Evolutionary conservation across 306 rosid species (phyloP), one percentile per base, ranked within the genome.

Genomic region (Cucumis cinereus): DNA sequence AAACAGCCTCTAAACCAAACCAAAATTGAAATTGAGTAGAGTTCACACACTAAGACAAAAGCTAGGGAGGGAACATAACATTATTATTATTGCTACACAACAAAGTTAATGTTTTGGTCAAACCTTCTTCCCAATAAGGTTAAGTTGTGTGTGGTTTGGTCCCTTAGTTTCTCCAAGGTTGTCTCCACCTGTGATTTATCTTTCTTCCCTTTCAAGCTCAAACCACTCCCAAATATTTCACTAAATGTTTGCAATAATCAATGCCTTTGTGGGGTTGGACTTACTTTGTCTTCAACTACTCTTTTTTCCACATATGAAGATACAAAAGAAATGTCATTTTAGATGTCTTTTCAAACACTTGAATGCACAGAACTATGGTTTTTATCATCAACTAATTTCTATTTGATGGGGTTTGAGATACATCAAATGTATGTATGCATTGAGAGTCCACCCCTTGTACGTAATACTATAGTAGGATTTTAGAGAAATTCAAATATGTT

Each of bases 131-230:
- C 74, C 74, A 68, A 68, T 41, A 68, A 68, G 73, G 74, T 68
- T 68, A 41, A 22, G 20, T 19, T 68, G 55, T 70, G 57, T 70
- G 75, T 47, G 75, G 75, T 70, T 43, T 70, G 75, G 55, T 70
- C 75, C 75, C 75, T 70, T 70, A 47, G 57, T 70, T 70, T 70
- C 75, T 81, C 87, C 92, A 85, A 78, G 86, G 83, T 83, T 83
- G 88, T 90, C 87, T 89, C 85, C 82, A 82, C 82, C 78, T 79
- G 86, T 86, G 84, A 75, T 70, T 47, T 59, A 75, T 49, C 62
- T 79, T 76, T 73, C 82, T 60, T 74, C 52, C 15, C 33, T 33
- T 16, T 16, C 49, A 80, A 80, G 76, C 41, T 66, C 17, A 77
- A 56, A 11, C 73, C 58, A 62, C 24, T 68, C 73, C 64, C 19